Base-by-base conservation (phyloP, 495 filamentous ascomycete genomes). In the Geopyxis carbonaria region DNA sequence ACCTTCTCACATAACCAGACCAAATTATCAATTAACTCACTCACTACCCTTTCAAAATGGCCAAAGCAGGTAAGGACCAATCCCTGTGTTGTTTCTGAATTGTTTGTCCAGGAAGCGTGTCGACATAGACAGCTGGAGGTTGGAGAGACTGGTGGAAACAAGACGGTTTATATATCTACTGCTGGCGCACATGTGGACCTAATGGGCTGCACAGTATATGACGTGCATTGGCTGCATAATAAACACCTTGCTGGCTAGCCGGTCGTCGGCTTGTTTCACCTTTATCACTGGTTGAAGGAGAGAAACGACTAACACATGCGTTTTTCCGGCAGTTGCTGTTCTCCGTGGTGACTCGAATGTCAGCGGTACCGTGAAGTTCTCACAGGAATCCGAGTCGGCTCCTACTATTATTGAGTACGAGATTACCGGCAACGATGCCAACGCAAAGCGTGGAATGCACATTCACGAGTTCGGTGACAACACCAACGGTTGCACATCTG, bases 401-500 rank as follows among this genome's bases (percentile, higher is more conserved):
- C 71, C 75, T 41, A 95, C 89, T 55, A 92, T 70, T 60, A 69
- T 95, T 64, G 70, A 77, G 50, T 95, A 80, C 73, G 73, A 95
- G 64, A 87, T 95, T 65, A 72, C 71, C 47, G 85, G 86, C 68
- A 64, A 92, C 64, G 86, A 94, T 57, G 57, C 86, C 64, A 94
- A 91, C 54, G 87, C 89, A 55, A 72, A 87, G 76, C 84, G 91
- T 66, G 89, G 78, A 62, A 78, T 93, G 70, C 91, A 95, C 70
- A 76, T 95, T 57, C 89, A 95, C 68, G 79, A 89, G 65, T 97
- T 93, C 57, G 89, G 91, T 61, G 89, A 94, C 73, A 95, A 94
- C 72, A 94, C 91, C 69, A 97, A 95, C 64, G 89, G 91, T 61
- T 97, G 89, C 76, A 95, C 89, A 42, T 86, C 78, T 43, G 89